Percentiles rank a stretch among this genome's conserved stretches.
Conservation (phyloP, 225 moss, liverwort and hornwort species). For the Sphagnum contortum region DNA sequence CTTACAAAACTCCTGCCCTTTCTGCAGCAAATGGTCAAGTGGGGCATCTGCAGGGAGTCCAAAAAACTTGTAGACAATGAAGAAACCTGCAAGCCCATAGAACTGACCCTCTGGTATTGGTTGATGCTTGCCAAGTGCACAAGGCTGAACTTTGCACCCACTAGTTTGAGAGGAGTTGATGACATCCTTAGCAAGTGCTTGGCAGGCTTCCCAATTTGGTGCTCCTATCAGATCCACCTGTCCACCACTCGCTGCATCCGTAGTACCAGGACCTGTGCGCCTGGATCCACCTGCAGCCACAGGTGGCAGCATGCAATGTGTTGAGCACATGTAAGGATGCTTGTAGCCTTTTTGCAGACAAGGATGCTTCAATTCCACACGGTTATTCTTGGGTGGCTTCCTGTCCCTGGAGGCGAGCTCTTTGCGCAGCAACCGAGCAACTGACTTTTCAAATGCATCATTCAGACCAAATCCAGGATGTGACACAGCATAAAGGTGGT, state of each 20-base stretch:
- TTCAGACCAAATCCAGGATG: constrained; percentile 48
- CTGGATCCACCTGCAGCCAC: constrained; percentile 1
- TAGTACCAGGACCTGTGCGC: constrained; percentile 6
- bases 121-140: constrained; percentile 88
- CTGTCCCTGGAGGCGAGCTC: constrained; percentile 1
- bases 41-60: constrained; percentile 66
- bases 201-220: constrained; percentile 78
- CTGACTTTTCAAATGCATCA: constrained; percentile 51
- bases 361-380: constrained; percentile 27
- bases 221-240: constrained; percentile 76
- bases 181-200: constrained; percentile 65
- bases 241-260: constrained; percentile 24
- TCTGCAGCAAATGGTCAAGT: constrained; percentile 61
- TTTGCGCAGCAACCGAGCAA: constrained; percentile 21
- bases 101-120: constrained; percentile 73
- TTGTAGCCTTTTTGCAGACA: constrained; percentile 40
- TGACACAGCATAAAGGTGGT: constrained; percentile 45
- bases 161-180: constrained; percentile 41
- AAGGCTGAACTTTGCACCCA: constrained; percentile 43
- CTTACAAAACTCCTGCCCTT: constrained; percentile 78
- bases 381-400: constrained; percentile 4
- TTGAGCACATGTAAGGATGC: constrained; percentile 29
- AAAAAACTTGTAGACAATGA: constrained; percentile 98
- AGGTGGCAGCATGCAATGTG: constrained; percentile 28
- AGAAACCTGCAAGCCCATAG: constrained; percentile 92